Evolutionary conservation across 2,329 filamentous ascomycete genomes (phyloP), one percentile per base, ranked within the genome.

Genomic region (Paraphoma chrysanthemicola): DNA sequence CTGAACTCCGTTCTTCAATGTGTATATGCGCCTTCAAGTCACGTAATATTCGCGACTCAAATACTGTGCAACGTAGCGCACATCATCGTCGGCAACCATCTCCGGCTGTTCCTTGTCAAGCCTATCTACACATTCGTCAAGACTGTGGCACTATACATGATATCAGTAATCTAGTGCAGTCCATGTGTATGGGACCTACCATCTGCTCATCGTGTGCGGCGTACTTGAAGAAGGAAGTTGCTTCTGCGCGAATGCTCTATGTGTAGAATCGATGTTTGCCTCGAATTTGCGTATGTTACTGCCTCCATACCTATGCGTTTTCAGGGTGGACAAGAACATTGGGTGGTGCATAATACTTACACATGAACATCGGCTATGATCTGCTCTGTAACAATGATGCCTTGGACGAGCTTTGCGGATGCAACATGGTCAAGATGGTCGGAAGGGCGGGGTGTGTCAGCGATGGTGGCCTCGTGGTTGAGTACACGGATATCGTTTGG

Each of bases 391-490:
- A 62, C 56, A 36, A 71, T 42, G 2, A 65, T 63, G 12, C 71
- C 66, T n/a, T 60, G 54, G 6, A 71, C 70, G 6, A 74, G 45
- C 39, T 64, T 62, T 1, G 70, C 71, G 41, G 69, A 67, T 7
- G 67, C 55, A 9, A 63, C 52, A 17, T 69, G 71, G 39, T 72
- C 71, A 4, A 65, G 53, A 51, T 74, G 69, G 31, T 73, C 69
- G 31, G 51, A 56, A n/a, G 44, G 43, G 66, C 45, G 2, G 57
- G 47, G 2, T 59, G 52, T n/a, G 12, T 61, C 48, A 0, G 64
- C 53, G 14, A 69, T 46, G 1, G 44, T 28, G 5, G 63, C 63
- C 49, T 63, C 60, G 54, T 64, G 55, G 48, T 72, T 66, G 16
- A 72, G 56, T 7, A 68, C 59, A 9, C 63, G 60, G 16, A 73